phyloP scores from a whole-genome alignment of 345 rosid genomes.

The Citrus reticulata region DNA sequence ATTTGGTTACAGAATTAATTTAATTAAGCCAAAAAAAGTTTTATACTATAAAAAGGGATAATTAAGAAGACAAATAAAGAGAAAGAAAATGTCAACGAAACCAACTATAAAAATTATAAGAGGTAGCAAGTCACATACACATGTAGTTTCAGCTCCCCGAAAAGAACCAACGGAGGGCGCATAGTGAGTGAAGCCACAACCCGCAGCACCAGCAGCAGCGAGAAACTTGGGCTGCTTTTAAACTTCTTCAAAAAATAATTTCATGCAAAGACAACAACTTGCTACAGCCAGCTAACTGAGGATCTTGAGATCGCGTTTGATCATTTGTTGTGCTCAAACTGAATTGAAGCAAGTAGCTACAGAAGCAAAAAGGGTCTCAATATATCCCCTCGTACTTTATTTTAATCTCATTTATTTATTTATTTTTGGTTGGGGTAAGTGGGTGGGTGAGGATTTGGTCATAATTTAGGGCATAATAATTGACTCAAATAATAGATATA shows the following conservation, averaged over 20 bases:
- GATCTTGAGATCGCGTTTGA: neutral
- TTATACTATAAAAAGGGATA: neutral
- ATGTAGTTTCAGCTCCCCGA: conserved; percentile 14
- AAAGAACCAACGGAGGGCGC: conserved; percentile 18
- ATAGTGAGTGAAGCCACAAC: neutral
- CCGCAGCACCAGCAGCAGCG: neutral
- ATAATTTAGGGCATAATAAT: conserved; percentile 6
- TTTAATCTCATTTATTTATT: neutral
- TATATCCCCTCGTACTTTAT: neutral
- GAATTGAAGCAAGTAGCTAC: neutral
- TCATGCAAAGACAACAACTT: conserved; percentile 21
- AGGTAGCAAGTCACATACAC: neutral
- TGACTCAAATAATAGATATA: neutral
- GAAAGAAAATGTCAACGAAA: conserved; percentile 17
- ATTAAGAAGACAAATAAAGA: neutral
- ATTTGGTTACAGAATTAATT: conserved; percentile 1
- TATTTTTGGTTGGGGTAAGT: neutral
- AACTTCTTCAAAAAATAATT: conserved; percentile 8
- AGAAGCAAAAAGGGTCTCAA: neutral
- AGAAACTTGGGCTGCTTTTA: neutral
- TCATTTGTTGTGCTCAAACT: neutral
- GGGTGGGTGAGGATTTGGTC: neutral
- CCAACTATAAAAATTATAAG: conserved; percentile 5
- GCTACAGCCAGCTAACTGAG: neutral
- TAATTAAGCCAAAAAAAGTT: neutral